These are phyloP conservation scores for Trichosporon ovoides DNA, from an alignment of 1,284 basidiomycete species.

Conservation along the genomic window DNA sequence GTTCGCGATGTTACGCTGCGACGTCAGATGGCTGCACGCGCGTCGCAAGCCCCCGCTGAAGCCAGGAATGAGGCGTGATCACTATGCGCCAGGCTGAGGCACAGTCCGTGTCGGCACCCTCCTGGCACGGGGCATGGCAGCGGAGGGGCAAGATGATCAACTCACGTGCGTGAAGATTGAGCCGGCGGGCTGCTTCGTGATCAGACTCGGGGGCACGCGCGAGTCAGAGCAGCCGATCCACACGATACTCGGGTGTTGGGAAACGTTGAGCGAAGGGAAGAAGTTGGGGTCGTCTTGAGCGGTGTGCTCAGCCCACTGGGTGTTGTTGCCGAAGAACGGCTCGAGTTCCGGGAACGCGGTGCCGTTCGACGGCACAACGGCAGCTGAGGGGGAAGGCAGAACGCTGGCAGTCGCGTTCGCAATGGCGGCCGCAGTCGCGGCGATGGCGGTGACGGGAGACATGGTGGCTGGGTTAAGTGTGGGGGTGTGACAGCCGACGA, in stretches of 20 bases:
- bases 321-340: slow-evolving; percentile 35
- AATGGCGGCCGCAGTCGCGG: background rate
- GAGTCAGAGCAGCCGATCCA: slow-evolving; percentile 50
- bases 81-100: background rate
- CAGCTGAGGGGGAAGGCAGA: background rate
- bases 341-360: slow-evolving; percentile 23
- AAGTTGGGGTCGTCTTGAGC: slow-evolving; percentile 30
- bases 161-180: slow-evolving; percentile 61
- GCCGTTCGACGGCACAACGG: background rate
- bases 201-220: slow-evolving; percentile 44
- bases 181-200: slow-evolving; percentile 53
- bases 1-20: slow-evolving; percentile 23
- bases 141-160: slow-evolving; percentile 2
- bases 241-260: slow-evolving; percentile 44
- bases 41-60: background rate
- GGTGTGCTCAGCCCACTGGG: slow-evolving; percentile 34
- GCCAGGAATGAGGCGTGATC: background rate
- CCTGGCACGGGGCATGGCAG: too few relatives aligned
- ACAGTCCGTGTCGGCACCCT: background rate
- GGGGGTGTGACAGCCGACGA: too few relatives aligned
- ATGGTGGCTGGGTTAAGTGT: too few relatives aligned
- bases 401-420: background rate
- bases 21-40: background rate
- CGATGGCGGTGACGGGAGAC: too few relatives aligned
- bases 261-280: slow-evolving; percentile 34